phyloP scores from a whole-genome alignment of 257 asterid genomes.

The Nicotiana noctiflora region DNA sequence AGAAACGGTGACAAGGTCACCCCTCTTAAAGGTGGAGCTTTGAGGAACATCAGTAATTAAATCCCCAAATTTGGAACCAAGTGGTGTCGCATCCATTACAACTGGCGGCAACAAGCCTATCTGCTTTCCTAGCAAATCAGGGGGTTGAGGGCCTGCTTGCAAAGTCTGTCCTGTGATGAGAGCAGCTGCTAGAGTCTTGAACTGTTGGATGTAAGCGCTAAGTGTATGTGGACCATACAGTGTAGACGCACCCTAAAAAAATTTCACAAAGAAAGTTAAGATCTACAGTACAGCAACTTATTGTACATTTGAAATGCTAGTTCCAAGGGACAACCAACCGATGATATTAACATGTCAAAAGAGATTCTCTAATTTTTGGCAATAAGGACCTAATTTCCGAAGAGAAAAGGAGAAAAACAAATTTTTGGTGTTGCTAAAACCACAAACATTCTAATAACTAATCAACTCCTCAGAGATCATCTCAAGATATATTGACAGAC shows the following conservation, averaged over 20 bases:
- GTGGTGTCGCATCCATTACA: slow-evolving; percentile 65
- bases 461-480: background rate
- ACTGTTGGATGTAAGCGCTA: slow-evolving; percentile 78
- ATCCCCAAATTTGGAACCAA: slow-evolving; percentile 62
- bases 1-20: slow-evolving; percentile 56
- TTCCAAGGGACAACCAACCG: background rate
- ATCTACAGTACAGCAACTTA: background rate
- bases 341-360: background rate
- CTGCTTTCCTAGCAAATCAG: slow-evolving; percentile 64
- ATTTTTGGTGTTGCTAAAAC: background rate
- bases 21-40: slow-evolving; percentile 61
- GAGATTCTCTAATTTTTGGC: background rate
- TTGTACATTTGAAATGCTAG: background rate
- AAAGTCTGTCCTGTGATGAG: slow-evolving; percentile 39
- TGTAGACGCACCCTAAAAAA: slow-evolving; percentile 84
- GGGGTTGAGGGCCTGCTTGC: slow-evolving; percentile 76
- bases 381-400: background rate
- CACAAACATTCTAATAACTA: background rate
- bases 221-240: slow-evolving; percentile 91
- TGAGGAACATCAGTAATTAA: slow-evolving; percentile 57
- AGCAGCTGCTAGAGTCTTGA: slow-evolving; percentile 66
- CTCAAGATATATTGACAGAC: background rate
- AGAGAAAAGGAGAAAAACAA: background rate
- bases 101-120: slow-evolving; percentile 72
- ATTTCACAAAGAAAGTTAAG: background rate